Evolutionary conservation across 2,329 filamentous ascomycete species (phyloP).

Genomic region (Colletotrichum sidae): DNA sequence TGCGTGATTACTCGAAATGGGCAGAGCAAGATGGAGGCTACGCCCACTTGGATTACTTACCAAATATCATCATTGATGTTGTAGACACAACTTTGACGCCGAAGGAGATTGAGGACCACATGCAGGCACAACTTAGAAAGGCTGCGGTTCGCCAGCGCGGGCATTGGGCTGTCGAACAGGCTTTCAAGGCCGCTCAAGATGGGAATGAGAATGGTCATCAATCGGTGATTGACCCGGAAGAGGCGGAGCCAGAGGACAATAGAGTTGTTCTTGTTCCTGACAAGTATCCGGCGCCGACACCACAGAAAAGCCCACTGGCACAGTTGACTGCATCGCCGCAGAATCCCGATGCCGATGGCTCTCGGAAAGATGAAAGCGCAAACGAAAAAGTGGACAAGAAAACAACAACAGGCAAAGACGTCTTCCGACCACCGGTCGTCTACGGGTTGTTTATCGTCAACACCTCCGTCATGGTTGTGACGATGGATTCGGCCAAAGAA

Average conservation of each 20-base stretch:
- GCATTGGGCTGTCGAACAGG: conserved; percentile 44
- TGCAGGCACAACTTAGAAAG: conserved; percentile 49
- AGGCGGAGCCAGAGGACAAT: conserved; percentile 32
- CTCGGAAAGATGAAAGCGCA: neutral
- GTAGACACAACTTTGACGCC: conserved; percentile 47
- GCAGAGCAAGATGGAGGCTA: conserved; percentile 55
- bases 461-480: conserved; percentile 53
- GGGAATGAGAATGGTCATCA: neutral
- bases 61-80: conserved; percentile 53
- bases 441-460: conserved; percentile 58
- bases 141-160: conserved; percentile 52
- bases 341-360: too few species aligned
- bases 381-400: neutral
- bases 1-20: conserved; percentile 53
- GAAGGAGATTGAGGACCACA: conserved; percentile 47
- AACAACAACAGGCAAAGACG: neutral
- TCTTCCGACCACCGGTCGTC: conserved; percentile 50
- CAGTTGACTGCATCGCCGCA: too few species aligned
- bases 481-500: conserved; percentile 51
- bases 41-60: conserved; percentile 47
- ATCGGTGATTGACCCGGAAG: conserved; percentile 27
- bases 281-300: conserved; percentile 29
- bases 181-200: neutral
- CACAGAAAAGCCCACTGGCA: neutral
- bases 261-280: conserved; percentile 34